Percentiles rank a stretch among this genome's conserved stretches.
These are phyloP conservation scores for Pseudopediastrum boryanum DNA, from an alignment of 139 green algal species.

Conservation along the genomic window DNA sequence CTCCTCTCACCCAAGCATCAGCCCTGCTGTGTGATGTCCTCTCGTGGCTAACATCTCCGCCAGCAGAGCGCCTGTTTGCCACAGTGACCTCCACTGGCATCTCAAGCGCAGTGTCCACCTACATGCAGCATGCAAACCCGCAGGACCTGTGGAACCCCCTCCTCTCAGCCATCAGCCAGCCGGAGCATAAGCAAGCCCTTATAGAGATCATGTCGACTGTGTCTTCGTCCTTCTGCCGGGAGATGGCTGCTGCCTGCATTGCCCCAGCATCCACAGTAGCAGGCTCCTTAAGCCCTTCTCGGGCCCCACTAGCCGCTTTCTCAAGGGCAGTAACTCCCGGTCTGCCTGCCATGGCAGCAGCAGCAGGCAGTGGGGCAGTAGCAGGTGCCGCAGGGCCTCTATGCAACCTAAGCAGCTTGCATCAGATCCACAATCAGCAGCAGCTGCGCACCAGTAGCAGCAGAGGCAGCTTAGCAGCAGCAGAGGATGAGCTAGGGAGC, in stretches of 20 bases:
- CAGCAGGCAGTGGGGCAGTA: not conserved
- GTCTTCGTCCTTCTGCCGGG: constrained; percentile 30
- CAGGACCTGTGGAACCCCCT: constrained; percentile 2
- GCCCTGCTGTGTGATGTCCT: no score
- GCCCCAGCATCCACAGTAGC: constrained; percentile 11
- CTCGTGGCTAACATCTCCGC: not conserved
- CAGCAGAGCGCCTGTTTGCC: constrained; percentile 12
- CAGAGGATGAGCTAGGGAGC: not conserved
- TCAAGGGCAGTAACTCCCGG: not conserved
- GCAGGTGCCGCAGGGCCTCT: not conserved
- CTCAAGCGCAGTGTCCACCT: constrained; percentile 18
- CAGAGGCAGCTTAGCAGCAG: constrained; percentile 7
- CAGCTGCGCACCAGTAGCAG: not conserved
- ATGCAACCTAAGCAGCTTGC: not conserved
- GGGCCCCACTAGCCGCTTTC: no score
- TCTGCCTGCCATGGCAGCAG: constrained; percentile 6
- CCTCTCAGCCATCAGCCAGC: constrained; percentile 1
- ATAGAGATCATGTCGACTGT: constrained; percentile 14
- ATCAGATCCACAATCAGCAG: not conserved
- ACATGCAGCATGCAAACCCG: not conserved
- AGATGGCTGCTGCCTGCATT: constrained; percentile 14
- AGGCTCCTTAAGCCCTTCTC: not conserved
- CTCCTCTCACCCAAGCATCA: not conserved
- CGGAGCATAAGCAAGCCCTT: constrained; percentile 18
- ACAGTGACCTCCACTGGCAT: constrained; percentile 20